Conservation (phyloP, 768 basidiomycete species). For the Heimioporus sp. region DNA sequence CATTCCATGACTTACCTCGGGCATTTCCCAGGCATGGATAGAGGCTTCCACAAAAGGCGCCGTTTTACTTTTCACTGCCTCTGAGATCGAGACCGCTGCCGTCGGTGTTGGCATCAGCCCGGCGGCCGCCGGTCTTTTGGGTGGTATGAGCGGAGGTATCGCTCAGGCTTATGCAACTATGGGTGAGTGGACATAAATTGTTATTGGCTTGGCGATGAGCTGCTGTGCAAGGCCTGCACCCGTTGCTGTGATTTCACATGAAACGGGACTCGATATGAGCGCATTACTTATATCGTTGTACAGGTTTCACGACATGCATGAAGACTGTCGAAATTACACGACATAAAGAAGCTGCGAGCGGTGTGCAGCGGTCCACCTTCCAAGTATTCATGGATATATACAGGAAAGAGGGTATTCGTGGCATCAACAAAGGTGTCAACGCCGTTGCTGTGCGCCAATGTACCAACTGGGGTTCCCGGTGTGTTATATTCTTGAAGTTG, state of each 20-base stretch:
- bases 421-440: constrained; percentile 99
- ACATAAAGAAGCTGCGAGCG: constrained; percentile 83
- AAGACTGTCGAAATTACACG: constrained; percentile 98
- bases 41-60: constrained; percentile 98
- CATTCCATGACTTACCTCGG: background rate
- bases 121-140: constrained; percentile 82
- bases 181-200: constrained; percentile 58
- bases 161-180: constrained; percentile 99
- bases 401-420: constrained; percentile 86
- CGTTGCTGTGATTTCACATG: constrained; percentile 12
- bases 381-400: constrained; percentile 95
- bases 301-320: constrained; percentile 99
- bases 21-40: constrained; percentile 82
- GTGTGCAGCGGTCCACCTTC: constrained; percentile 90
- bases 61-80: constrained; percentile 93
- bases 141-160: constrained; percentile 97
- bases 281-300: constrained; percentile 8
- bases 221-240: constrained; percentile 23
- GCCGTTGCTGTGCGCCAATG: constrained; percentile 90
- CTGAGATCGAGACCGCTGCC: constrained; percentile 81
- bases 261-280: constrained; percentile 4
- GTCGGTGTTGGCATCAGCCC: constrained; percentile 70
- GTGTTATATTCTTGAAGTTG: constrained; percentile 18
- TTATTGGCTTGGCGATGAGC: background rate
- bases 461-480: constrained; percentile 94